A percentile compares a stretch with the other conserved stretches of the same genome.
Evolutionary conservation across 2,329 filamentous ascomycete species (phyloP).

Genomic region (Ascochyta clinopodiicola): DNA sequence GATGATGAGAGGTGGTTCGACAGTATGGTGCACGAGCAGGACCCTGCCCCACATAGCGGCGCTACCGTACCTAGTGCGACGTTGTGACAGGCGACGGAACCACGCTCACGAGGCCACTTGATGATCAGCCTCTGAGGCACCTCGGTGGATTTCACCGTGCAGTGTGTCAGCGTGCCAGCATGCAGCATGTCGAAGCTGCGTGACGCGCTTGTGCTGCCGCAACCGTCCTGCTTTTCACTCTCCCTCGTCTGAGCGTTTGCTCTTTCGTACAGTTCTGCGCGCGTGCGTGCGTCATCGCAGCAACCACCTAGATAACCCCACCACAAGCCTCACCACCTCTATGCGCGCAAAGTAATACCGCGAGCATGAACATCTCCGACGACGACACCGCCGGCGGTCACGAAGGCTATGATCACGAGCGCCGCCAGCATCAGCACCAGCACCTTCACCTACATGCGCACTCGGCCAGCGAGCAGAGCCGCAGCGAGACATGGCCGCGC

Average conservation of each 20-base stretch:
- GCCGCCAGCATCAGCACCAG: conserved; percentile 1
- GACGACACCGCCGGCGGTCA: conserved; percentile 22
- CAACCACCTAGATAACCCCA: conserved; percentile 10
- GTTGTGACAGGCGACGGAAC: conserved; percentile 15
- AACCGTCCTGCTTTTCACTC: background rate
- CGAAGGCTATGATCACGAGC: conserved; percentile 24
- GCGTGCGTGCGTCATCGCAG: conserved; percentile 4
- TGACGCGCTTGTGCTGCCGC: conserved; percentile 12
- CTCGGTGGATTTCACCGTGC: too few relatives aligned
- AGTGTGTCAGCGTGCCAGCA: too few relatives aligned
- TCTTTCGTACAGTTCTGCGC: background rate
- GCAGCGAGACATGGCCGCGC: conserved; percentile 22
- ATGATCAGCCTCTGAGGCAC: background rate
- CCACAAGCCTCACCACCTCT: background rate
- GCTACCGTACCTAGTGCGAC: background rate
- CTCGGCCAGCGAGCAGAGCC: conserved; percentile 1
- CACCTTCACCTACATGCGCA: too few relatives aligned
- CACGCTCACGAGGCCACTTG: conserved; percentile 6
- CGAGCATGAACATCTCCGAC: conserved; percentile 27
- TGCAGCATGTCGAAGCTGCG: background rate
- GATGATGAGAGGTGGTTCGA: too few relatives aligned
- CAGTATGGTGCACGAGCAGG: conserved; percentile 6
- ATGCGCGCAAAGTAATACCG: conserved; percentile 7
- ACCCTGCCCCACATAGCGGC: conserved; percentile 19
- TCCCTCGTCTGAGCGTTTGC: background rate